Conservation (phyloP, 306 rosid species). For the Vicia sativa region DNA sequence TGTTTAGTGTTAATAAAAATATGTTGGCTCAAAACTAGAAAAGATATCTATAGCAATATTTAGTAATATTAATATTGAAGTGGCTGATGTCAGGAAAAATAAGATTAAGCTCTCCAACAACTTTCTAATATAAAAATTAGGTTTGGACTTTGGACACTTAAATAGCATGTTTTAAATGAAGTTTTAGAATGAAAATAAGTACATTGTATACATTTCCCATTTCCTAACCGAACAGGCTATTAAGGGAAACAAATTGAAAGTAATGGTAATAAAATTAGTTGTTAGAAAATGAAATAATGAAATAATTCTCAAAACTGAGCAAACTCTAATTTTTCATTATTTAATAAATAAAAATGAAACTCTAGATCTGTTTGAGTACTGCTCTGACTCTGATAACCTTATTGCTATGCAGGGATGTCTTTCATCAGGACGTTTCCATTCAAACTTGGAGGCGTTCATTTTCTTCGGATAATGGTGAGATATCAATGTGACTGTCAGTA, state of each 20-base stretch:
- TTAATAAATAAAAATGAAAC: not conserved
- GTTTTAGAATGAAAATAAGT: conserved; percentile 10
- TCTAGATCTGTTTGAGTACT: not conserved
- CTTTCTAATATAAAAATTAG: not conserved
- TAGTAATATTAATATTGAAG: conserved; percentile 16
- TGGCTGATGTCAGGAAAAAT: not conserved
- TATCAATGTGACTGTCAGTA: conserved; percentile 19
- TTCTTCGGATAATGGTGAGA: conserved; percentile 78
- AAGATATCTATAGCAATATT: conserved; percentile 8
- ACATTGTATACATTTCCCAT: conserved; percentile 10
- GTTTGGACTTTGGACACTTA: conserved; percentile 24
- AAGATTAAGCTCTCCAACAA: conserved; percentile 2
- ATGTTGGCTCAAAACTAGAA: conserved; percentile 6
- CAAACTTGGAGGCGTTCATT: conserved; percentile 61
- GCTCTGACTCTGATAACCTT: conserved; percentile 34
- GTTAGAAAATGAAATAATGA: not conserved
- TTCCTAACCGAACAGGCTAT: not conserved
- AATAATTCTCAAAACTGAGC: not conserved
- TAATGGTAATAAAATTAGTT: not conserved
- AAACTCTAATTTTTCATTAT: conserved; percentile 2
- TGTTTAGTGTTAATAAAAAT: not conserved
- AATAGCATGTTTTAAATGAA: not conserved
- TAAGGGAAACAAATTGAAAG: not conserved
- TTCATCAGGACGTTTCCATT: conserved; percentile 41
- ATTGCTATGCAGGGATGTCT: conserved; percentile 53